Base-by-base conservation (phyloP, 441 rosid species). In the Corymbia citriodora region DNA sequence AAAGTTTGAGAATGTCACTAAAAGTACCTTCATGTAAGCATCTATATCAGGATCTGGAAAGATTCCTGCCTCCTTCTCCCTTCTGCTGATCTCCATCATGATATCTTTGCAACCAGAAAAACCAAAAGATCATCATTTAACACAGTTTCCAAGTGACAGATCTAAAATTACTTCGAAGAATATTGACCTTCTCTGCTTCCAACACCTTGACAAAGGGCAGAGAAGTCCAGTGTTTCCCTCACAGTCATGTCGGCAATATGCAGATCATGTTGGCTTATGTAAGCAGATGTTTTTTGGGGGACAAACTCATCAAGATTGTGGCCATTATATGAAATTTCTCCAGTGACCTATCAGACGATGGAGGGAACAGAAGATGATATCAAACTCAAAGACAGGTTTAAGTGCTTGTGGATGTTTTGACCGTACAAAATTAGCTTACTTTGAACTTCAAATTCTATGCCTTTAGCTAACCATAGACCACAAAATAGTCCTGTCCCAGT, bases 161-260 rank as follows among this genome's bases (percentile, higher is more conserved):
- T 87, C 48, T 87, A 11, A 55, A 18, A 55, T 27, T 54, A 49
- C 81, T 89, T 79, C 6, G 36, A 79, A 40, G n/a, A 81, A 61
- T 81, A 81, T 49, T 90, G 85, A 83, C 90, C 91, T 88, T 61
- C 88, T 81, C 90, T 88, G 88, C 48, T 90, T 88, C 91, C 91
- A 88, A 90, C 89, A 53, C 91, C 91, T 82, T 88, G 91, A 79
- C 90, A 90, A 27, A 88, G 68, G 40, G 91, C 91, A n/a, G 91
- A 88, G 57, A 90, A 90, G 90, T 90, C 91, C 21, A 90, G 83
- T 25, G 91, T 90, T 63, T 90, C 91, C 65, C 90, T 88, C 29
- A 90, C 91, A 9, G 91, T 90, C 91, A 88, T 90, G 82, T 90
- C 91, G 2, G 91, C 63, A 88, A 90, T 88, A 52, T 90, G 90